A percentile compares a stretch with the other conserved stretches of the same genome.
These are phyloP conservation scores for Russula foetens DNA, from an alignment of 768 basidiomycete species.

Conservation along the genomic window DNA sequence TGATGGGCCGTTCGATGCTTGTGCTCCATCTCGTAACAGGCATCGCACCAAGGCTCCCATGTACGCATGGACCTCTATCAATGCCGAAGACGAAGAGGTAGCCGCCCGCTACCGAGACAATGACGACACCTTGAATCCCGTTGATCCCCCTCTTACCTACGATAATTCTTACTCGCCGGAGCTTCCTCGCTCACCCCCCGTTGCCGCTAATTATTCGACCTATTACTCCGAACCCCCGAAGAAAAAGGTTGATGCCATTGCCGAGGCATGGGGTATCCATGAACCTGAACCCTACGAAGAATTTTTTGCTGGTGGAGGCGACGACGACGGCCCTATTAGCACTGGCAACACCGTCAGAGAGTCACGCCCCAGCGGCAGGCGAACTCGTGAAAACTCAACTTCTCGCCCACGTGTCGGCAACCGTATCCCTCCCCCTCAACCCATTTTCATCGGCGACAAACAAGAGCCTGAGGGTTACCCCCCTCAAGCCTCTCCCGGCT, in stretches of 20 bases:
- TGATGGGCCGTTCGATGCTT: constrained; percentile 88
- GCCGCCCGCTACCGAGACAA: constrained; percentile 27
- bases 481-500: constrained; percentile 32
- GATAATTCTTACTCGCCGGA: constrained; percentile 44
- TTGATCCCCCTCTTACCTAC: constrained; percentile 23
- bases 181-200: constrained; percentile 2
- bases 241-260: constrained; percentile 83
- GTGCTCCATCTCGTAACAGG: constrained; percentile 82
- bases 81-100: constrained; percentile 34
- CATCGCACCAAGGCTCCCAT: constrained; percentile 75
- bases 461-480: constrained; percentile 31
- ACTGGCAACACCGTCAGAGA: constrained; percentile 24
- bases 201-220: constrained; percentile 1
- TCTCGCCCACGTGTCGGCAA: constrained; percentile 29
- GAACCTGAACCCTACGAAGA: constrained; percentile 90
- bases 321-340: constrained; percentile 47
- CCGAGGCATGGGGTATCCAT: constrained; percentile 90
- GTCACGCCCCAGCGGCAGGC: constrained; percentile 24
- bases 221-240: constrained; percentile 50
- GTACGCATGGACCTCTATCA: constrained; percentile 55
- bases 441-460: constrained; percentile 48
- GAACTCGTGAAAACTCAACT: constrained; percentile 36
- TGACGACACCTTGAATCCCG: constrained; percentile 2
- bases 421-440: constrained; percentile 75
- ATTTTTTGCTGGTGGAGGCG: constrained; percentile 74